These are phyloP conservation scores for Hibiscus tridactylites DNA, from an alignment of 345 rosid species.

Conservation along the genomic window DNA sequence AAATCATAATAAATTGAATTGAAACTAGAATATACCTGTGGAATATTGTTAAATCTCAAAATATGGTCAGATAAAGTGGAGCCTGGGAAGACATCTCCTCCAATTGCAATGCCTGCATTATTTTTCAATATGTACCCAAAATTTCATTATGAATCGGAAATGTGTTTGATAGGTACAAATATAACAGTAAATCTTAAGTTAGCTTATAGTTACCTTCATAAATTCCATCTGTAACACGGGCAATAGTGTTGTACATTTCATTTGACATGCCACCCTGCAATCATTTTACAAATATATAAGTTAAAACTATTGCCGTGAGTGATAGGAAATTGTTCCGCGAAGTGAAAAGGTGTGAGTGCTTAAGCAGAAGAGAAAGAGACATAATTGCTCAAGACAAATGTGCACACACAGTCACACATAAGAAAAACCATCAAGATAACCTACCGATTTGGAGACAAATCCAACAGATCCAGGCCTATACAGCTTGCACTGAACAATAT, in stretches of 20 bases:
- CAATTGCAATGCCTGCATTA: slow-evolving; percentile 79
- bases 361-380: slow-evolving; percentile 1
- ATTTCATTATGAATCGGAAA: slow-evolving; percentile 6
- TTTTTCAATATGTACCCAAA: slow-evolving; percentile 16
- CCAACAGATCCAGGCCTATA: slow-evolving; percentile 99
- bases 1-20: background rate
- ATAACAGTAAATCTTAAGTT: background rate
- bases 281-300: slow-evolving; percentile 9
- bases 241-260: slow-evolving; percentile 84
- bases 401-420: background rate
- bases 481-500: slow-evolving; percentile 80
- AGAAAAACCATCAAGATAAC: slow-evolving; percentile 16
- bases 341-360: background rate
- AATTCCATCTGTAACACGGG: slow-evolving; percentile 93
- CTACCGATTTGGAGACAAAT: slow-evolving; percentile 95
- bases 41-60: slow-evolving; percentile 90
- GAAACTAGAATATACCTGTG: slow-evolving; percentile 48
- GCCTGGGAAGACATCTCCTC: slow-evolving; percentile 97
- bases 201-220: slow-evolving; percentile 58
- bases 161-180: background rate
- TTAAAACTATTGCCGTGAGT: background rate
- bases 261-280: slow-evolving; percentile 97
- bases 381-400: background rate
- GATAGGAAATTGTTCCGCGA: background rate
- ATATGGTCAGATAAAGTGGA: slow-evolving; percentile 91